Conservation (phyloP, 2,329 filamentous ascomycete genomes). For the Stagonosporopsis vannaccii region DNA sequence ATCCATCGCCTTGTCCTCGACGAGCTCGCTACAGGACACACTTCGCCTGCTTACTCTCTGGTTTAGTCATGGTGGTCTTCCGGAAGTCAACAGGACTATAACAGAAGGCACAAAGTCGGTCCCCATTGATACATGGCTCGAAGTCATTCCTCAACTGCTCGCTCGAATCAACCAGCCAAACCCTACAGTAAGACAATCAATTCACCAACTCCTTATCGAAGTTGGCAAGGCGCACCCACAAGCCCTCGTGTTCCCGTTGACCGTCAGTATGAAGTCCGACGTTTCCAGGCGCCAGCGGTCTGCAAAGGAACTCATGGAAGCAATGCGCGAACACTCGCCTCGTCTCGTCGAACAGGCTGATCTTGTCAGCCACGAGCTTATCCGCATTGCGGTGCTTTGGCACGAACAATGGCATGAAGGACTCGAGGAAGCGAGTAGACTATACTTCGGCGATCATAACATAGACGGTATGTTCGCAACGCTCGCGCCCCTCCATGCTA, state of each 20-base stretch:
- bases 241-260: conserved; percentile 94
- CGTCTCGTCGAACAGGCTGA: conserved; percentile 94
- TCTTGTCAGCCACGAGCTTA: conserved; percentile 93
- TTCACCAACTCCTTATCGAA: conserved; percentile 90
- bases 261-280: conserved; percentile 97
- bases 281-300: conserved; percentile 84
- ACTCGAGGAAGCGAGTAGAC: conserved; percentile 90
- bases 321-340: conserved; percentile 93
- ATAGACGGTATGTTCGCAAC: conserved; percentile 97
- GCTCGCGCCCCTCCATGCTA: conserved; percentile 87
- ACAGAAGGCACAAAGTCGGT: conserved; percentile 91
- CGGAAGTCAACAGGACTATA: conserved; percentile 86
- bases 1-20: conserved; percentile 89
- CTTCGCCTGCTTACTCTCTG: conserved; percentile 90
- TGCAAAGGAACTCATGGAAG: conserved; percentile 94
- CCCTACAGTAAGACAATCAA: conserved; percentile 82
- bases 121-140: conserved; percentile 97
- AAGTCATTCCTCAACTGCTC: conserved; percentile 97
- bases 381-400: conserved; percentile 96
- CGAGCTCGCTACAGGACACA: conserved; percentile 94
- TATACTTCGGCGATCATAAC: conserved; percentile 98
- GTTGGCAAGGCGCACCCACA: conserved; percentile 95
- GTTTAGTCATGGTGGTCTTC: conserved; percentile 90
- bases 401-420: conserved; percentile 99
- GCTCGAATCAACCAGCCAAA: conserved; percentile 98